Percentiles rank a stretch among this genome's conserved stretches.
phyloP scores from a whole-genome alignment of 2,329 filamentous ascomycete species.

The Cercospora brassicicola region DNA sequence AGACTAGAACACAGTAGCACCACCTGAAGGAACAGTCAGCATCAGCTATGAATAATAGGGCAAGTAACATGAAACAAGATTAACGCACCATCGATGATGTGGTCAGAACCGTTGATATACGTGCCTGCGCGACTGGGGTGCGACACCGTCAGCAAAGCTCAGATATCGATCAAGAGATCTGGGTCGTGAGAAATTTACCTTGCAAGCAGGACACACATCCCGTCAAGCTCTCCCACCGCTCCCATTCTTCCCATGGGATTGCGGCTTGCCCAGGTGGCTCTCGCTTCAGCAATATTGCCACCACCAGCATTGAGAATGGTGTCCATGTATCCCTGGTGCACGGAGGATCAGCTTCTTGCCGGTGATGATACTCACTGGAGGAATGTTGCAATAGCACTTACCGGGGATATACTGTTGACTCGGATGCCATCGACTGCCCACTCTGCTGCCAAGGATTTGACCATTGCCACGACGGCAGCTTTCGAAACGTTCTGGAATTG shows the following conservation, averaged over 20 bases:
- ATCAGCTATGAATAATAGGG: not conserved
- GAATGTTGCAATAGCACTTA: conserved; percentile 54
- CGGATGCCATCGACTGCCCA: conserved; percentile 71
- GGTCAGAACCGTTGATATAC: conserved; percentile 43
- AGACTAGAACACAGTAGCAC: conserved; percentile 33
- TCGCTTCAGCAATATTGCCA: conserved; percentile 38
- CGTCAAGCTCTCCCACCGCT: conserved; percentile 41
- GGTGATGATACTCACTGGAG: not conserved
- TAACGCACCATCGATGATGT: conserved; percentile 38
- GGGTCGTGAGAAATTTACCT: not conserved
- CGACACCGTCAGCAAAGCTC: not conserved
- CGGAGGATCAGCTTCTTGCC: conserved; percentile 58
- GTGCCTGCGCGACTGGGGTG: conserved; percentile 37
- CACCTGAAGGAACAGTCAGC: conserved; percentile 21
- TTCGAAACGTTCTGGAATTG: conserved; percentile 62
- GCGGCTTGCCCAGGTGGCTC: conserved; percentile 37
- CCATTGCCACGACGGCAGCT: conserved; percentile 63
- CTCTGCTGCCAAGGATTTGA: conserved; percentile 67
- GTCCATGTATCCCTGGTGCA: conserved; percentile 73
- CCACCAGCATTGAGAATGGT: conserved; percentile 63
- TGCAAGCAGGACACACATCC: conserved; percentile 40
- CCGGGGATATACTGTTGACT: conserved; percentile 69
- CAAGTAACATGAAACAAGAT: not conserved
- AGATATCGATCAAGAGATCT: not conserved
- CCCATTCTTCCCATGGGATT: conserved; percentile 46